Evolutionary conservation across 345 rosid species (phyloP).

Genomic region (Anastatica hierochuntica): DNA sequence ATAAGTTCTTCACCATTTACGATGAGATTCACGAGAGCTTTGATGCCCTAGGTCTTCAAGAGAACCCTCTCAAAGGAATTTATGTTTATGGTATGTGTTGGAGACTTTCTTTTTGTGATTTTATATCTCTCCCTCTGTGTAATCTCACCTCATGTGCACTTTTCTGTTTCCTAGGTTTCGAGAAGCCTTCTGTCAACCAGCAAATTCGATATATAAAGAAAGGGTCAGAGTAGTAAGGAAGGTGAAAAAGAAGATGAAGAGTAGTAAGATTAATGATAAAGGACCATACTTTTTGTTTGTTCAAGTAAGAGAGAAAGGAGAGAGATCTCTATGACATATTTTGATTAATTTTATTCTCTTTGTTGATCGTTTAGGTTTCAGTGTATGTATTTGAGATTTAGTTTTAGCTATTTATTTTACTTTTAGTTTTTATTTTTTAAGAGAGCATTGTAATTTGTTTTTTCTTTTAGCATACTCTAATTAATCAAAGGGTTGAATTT

Average conservation of each 20-base stretch:
- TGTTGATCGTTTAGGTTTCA: neutral
- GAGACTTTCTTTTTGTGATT: too few relatives aligned
- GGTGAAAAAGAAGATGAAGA: conserved; percentile 19
- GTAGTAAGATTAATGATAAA: too few relatives aligned
- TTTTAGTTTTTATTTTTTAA: too few relatives aligned
- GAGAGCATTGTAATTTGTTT: too few relatives aligned
- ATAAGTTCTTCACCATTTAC: conserved; percentile 60
- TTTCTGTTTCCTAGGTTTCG: conserved; percentile 34
- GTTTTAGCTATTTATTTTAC: neutral
- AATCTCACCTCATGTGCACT: too few relatives aligned
- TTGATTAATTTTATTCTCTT: neutral
- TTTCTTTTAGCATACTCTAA: too few relatives aligned
- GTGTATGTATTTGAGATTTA: neutral
- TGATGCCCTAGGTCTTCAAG: conserved; percentile 68
- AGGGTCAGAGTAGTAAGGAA: conserved; percentile 6
- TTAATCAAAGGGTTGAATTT: too few relatives aligned
- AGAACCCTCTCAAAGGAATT: conserved; percentile 78
- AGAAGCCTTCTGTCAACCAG: conserved; percentile 85
- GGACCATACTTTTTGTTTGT: conserved; percentile 17
- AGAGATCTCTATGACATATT: neutral
- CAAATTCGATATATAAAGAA: conserved; percentile 40
- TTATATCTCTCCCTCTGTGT: neutral
- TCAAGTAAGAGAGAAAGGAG: neutral
- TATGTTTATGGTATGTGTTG: conserved; percentile 60
- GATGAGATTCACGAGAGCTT: conserved; percentile 67